Evolutionary conservation across 2,329 filamentous ascomycete species (phyloP), one percentile per base, ranked within the genome.

Genomic region (Venturiaceae sp.): DNA sequence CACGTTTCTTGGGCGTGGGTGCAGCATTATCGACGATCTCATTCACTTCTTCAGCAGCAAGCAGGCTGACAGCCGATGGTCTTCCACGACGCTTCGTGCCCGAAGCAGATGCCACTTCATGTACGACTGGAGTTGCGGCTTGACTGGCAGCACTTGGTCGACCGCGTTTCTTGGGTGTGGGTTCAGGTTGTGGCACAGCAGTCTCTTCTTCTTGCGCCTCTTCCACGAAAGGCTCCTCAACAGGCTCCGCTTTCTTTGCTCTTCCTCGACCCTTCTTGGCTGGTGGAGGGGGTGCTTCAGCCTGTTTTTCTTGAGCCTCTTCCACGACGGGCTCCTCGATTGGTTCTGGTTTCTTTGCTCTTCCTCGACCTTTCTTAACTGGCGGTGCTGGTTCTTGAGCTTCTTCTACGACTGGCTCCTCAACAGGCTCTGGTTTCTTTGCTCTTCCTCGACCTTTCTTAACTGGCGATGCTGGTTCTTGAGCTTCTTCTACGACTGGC

Each of bases 1-100:
- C 62, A 19, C 53, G 58, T 28, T 34, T 52, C 54, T 60, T 62
- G 9, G 60, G 53, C 3, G 58, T 37, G 16, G 53, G 37, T 13
- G 53, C 56, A 52, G 52, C 46, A 4, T 47, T 56, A 3, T 47
- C 41, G 11, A 32, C 57, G 9, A 16, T 37, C 33, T 32, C 34
- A 16, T 26, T 36, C 0, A 8, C 47, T 21, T 58, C 23, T n/a
- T 3, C 26, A 6, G 19, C 33, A 14, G 7, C 46, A 32, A 26
- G 33, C 53, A 41, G 34, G 34, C 26, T 30, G 9, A 56, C 21
- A 41, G 33, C 33, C 33, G 34, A 39, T 37, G 33, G 19, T 26
- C 55, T 39, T 11, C 55, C 44, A 13, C 30, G 30, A 9, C 28
- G 26, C 21, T 57, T 50, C 3, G 55, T 16, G n/a, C 19, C 39